Evolutionary conservation across 352 stramenopile genomes (phyloP).

Genomic region (Blastocystis sp.): DNA sequence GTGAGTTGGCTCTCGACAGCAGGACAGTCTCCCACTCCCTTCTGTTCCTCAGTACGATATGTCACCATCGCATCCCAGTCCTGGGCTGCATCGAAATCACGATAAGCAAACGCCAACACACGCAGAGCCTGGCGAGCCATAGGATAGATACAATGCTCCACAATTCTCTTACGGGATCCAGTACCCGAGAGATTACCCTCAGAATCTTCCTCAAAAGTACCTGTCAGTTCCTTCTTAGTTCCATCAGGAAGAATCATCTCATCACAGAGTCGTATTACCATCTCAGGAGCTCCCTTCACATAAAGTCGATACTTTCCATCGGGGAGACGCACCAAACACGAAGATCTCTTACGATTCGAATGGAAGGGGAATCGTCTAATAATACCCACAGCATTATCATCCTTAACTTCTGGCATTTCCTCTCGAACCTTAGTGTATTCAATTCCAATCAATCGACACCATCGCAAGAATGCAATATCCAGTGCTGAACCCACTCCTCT

Average conservation of each 20-base stretch:
- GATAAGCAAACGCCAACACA: conserved; percentile 78
- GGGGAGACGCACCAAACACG: neutral
- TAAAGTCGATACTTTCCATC: conserved; percentile 76
- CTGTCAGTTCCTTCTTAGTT: neutral
- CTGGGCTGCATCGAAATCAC: conserved; percentile 70
- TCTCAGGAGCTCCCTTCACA: conserved; percentile 78
- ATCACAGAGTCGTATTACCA: conserved; percentile 74
- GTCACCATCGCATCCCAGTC: conserved; percentile 49
- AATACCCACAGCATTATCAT: neutral
- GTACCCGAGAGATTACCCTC: neutral
- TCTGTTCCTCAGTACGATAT: conserved; percentile 52
- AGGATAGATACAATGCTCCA: conserved; percentile 76
- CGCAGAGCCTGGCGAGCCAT: conserved; percentile 78
- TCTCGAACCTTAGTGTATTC: conserved; percentile 21
- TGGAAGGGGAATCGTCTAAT: conserved; percentile 47
- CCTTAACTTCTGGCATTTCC: conserved; percentile 26
- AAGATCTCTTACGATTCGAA: conserved; percentile 30
- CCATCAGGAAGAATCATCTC: conserved; percentile 3
- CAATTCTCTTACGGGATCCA: conserved; percentile 18
- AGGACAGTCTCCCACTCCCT: conserved; percentile 68
- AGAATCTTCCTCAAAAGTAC: conserved; percentile 33
- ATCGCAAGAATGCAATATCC: conserved; percentile 29
- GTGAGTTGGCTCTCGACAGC: conserved; percentile 76
- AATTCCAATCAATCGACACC: neutral
- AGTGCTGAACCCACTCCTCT: neutral